Base-by-base conservation (phyloP, 305 asterid species). In the Fraxinus sp. region DNA sequence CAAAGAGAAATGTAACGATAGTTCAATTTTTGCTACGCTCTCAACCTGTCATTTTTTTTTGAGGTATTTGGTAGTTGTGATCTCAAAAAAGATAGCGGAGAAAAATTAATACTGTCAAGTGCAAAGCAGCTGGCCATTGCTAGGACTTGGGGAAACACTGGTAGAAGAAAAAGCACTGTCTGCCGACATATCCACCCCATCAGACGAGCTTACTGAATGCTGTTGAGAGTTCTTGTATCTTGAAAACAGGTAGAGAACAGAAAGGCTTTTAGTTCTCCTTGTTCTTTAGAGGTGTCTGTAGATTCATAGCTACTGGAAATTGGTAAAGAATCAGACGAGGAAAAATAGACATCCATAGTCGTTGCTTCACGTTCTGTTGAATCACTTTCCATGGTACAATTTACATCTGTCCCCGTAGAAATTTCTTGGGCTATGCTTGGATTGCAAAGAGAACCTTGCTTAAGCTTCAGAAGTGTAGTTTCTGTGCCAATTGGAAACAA, bases 401-500 rank as follows among this genome's bases (percentile, higher is more conserved):
- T 75, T 37, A 33, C 80, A 75, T 86, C 87, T 3, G 13, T 81
- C 64, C 76, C 82, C 5, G 33, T 59, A 28, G 81, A 71, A 32
- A 84, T 91, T 68, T 86, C 90, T 1, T 26, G 46, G 68, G 82
- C 80, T 80, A 75, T 24, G 37, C 85, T 89, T 66, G 85, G 86
- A 72, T 85, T 87, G 26, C 84, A 87, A 6, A 84, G 90, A 70
- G 96, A 90, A 52, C 97, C 97, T 85, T 90, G 95, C 80, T 87
- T 88, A 32, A 95, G 97, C 90, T 90, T 95, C 91, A 87, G 52
- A 66, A 95, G 91, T 28, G 97, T 95, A 13, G 90, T 87, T 88
- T 95, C 96, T 93, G 79, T 86, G 86, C 37, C 81, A 79, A 75
- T 79, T 46, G 71, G 77, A 75, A 75, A 14, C 4, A 41, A 41